A percentile compares a stretch with the other conserved stretches of the same genome.
Conservation (phyloP, 2,329 filamentous ascomycete species). For the Cadophora sp. region DNA sequence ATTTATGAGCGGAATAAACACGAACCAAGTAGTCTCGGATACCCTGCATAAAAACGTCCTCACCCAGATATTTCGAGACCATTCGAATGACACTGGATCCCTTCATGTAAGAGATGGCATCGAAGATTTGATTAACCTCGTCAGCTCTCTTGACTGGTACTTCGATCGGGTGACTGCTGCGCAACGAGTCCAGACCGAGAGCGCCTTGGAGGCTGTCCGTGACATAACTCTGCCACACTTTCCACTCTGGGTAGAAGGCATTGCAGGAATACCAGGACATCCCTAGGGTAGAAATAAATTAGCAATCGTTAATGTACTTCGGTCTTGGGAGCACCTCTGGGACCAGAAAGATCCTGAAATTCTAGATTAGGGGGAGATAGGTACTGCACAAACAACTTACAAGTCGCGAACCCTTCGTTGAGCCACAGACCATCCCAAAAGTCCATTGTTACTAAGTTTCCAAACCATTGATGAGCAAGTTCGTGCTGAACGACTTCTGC, state of each 20-base stretch:
- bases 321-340: not conserved
- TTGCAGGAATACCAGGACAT: slow-evolving; percentile 97
- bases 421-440: slow-evolving; percentile 99
- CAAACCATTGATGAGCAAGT: slow-evolving; percentile 97
- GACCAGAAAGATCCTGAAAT: not conserved
- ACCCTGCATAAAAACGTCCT: slow-evolving; percentile 91
- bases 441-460: slow-evolving; percentile 96
- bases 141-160: slow-evolving; percentile 94
- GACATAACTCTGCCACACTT: slow-evolving; percentile 95
- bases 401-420: slow-evolving; percentile 90
- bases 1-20: not conserved
- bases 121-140: slow-evolving; percentile 98
- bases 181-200: slow-evolving; percentile 84
- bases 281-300: slow-evolving; percentile 37
- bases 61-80: slow-evolving; percentile 94
- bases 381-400: slow-evolving; percentile 41
- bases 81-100: slow-evolving; percentile 95
- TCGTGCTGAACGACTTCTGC: slow-evolving; percentile 97
- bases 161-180: slow-evolving; percentile 96
- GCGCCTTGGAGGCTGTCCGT: slow-evolving; percentile 91
- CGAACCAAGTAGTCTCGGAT: slow-evolving; percentile 77
- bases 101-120: slow-evolving; percentile 97
- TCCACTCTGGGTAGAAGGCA: slow-evolving; percentile 96
- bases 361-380: not conserved
- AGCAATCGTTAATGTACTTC: not conserved